phyloP scores from a whole-genome alignment of 352 stramenopile species.

The Globisporangium solare region DNA sequence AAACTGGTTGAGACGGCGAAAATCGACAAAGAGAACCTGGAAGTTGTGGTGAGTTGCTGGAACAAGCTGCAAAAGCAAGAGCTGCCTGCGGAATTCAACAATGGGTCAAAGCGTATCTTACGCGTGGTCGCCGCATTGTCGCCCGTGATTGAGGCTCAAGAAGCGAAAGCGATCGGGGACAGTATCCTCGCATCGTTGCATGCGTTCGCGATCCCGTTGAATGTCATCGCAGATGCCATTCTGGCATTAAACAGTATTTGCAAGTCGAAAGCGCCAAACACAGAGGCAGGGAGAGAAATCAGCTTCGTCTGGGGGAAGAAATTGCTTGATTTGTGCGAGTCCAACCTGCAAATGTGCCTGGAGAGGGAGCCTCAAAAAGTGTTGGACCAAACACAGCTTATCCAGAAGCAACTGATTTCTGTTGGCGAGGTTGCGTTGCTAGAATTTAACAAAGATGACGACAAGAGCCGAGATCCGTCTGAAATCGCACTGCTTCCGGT shows the following conservation, averaged over 20 bases:
- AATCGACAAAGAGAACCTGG: conserved; percentile 56
- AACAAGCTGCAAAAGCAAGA: conserved; percentile 69
- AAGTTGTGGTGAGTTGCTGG: conserved; percentile 78
- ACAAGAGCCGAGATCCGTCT: conserved; percentile 40
- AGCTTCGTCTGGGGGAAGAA: conserved; percentile 67
- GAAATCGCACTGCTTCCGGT: conserved; percentile 52
- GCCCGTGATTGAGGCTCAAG: conserved; percentile 61
- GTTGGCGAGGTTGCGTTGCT: conserved; percentile 77
- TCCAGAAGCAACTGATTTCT: conserved; percentile 79
- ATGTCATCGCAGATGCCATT: conserved; percentile 74
- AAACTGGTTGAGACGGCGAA: conserved; percentile 50
- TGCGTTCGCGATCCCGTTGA: conserved; percentile 71
- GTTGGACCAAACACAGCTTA: conserved; percentile 41
- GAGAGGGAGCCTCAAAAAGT: conserved; percentile 48
- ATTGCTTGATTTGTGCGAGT: conserved; percentile 56
- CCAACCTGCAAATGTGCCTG: conserved; percentile 56
- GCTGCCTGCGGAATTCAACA: conserved; percentile 57
- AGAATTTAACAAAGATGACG: conserved; percentile 73
- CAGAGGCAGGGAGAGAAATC: conserved; percentile 48
- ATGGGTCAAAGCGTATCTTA: conserved; percentile 78
- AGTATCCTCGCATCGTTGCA: conserved; percentile 70
- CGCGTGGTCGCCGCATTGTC: conserved; percentile 76
- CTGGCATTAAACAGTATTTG: conserved; percentile 74
- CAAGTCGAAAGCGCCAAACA: conserved; percentile 56
- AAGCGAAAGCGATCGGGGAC: conserved; percentile 72